phyloP scores from a whole-genome alignment of 2,329 filamentous ascomycete species.

The Laburnicola sp. region DNA sequence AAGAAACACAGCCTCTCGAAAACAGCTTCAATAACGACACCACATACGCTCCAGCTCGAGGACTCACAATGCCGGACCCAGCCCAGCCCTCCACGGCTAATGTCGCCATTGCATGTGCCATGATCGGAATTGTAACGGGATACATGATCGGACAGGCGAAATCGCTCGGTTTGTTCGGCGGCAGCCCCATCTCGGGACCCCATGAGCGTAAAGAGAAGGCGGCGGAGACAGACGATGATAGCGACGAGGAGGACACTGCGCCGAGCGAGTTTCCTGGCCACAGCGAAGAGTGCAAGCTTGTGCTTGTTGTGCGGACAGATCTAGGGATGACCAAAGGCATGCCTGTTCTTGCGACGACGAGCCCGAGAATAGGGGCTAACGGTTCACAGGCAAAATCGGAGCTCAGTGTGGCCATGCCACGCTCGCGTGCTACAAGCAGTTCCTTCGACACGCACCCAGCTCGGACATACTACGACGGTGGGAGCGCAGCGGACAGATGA shows the following conservation, averaged over 20 bases:
- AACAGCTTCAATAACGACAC: no score
- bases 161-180: constrained; percentile 71
- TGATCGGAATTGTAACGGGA: constrained; percentile 73
- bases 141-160: constrained; percentile 70
- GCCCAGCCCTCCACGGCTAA: constrained; percentile 58
- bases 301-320: constrained; percentile 89
- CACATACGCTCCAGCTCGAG: no score
- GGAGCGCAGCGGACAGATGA: constrained; percentile 85
- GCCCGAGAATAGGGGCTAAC: constrained; percentile 4
- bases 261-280: constrained; percentile 52
- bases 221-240: constrained; percentile 32
- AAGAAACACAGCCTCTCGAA: no score
- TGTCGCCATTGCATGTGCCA: constrained; percentile 71
- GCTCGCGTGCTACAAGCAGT: constrained; percentile 91
- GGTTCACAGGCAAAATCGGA: constrained; percentile 80
- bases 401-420: constrained; percentile 96
- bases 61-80: constrained; percentile 36
- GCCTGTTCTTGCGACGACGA: constrained; percentile 17
- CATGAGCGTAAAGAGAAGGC: constrained; percentile 17
- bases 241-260: constrained; percentile 38
- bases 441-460: constrained; percentile 59
- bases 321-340: constrained; percentile 96
- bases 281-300: constrained; percentile 88
- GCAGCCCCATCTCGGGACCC: constrained; percentile 50
- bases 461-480: constrained; percentile 74